Evolutionary conservation across 768 basidiomycete species (phyloP).

Genomic region (Lentinula aciculospora): DNA sequence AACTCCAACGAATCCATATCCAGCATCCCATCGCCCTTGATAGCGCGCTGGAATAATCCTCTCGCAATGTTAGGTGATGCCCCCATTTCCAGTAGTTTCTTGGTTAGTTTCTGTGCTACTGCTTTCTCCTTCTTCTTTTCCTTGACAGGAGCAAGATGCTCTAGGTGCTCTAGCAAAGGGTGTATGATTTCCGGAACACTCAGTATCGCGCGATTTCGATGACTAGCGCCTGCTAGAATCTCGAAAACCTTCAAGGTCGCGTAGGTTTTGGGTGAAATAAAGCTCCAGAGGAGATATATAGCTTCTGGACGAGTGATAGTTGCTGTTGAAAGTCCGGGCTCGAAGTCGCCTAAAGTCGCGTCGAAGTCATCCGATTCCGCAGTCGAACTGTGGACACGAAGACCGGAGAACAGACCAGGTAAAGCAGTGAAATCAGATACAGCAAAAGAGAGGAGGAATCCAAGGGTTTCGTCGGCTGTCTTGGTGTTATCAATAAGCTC

Average conservation of each 20-base stretch:
- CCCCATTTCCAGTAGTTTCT: slow-evolving; percentile 72
- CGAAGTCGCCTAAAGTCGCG: slow-evolving; percentile 33
- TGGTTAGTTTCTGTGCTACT: slow-evolving; percentile 54
- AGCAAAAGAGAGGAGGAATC: slow-evolving; percentile 63
- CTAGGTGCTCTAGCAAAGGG: slow-evolving; percentile 45
- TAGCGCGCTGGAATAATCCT: slow-evolving; percentile 52
- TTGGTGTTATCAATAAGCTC: slow-evolving; percentile 41
- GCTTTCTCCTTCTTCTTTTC: slow-evolving; percentile 40
- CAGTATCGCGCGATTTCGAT: slow-evolving; percentile 67
- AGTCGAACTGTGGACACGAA: slow-evolving; percentile 30
- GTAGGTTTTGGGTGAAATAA: slow-evolving; percentile 41
- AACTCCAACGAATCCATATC: slow-evolving; percentile 66
- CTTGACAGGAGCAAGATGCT: slow-evolving; percentile 28
- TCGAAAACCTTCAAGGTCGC: slow-evolving; percentile 59
- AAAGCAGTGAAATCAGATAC: slow-evolving; percentile 56
- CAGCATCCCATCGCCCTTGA: slow-evolving; percentile 43
- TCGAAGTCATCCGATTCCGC: slow-evolving; percentile 31
- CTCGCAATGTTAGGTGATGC: slow-evolving; percentile 60
- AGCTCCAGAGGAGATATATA: slow-evolving; percentile 53
- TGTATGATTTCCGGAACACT: slow-evolving; percentile 52
- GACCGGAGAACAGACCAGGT: slow-evolving; percentile 43
- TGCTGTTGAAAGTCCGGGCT: slow-evolving; percentile 30
- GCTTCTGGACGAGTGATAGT: slow-evolving; percentile 56
- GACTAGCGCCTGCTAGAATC: slow-evolving; percentile 49
- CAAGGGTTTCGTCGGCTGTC: slow-evolving; percentile 52